A percentile compares a stretch with the other conserved stretches of the same genome.
Conservation (phyloP, 1,284 basidiomycete species). For the Farysia itapuensis region DNA sequence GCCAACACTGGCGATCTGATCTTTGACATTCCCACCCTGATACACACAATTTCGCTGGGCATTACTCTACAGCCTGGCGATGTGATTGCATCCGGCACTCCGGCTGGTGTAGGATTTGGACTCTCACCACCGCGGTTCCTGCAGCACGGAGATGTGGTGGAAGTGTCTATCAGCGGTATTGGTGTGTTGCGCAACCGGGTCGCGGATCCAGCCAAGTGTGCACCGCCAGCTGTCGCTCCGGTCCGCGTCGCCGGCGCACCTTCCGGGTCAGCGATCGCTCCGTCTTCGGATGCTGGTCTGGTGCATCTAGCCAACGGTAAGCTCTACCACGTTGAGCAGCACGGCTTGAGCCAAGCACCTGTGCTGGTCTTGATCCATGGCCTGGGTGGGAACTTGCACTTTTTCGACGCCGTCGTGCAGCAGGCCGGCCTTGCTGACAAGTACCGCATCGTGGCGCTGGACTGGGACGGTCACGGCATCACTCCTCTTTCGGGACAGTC, state of each 20-base stretch:
- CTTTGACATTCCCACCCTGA: conserved; percentile 3
- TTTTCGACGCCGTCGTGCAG: conserved; percentile 1
- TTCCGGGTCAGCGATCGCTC: neutral
- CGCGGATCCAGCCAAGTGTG: neutral
- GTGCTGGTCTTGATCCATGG: conserved; percentile 2
- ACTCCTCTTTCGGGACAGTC: neutral
- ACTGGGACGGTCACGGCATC: conserved; percentile 3
- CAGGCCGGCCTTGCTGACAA: neutral
- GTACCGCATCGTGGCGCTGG: conserved; percentile 1
- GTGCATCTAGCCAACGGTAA: conserved; percentile 1
- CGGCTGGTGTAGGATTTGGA: conserved; percentile 3
- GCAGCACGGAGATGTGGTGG: conserved; percentile 3
- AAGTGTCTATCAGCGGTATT: conserved; percentile 2
- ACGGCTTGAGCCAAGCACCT: neutral
- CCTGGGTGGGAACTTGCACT: conserved; percentile 1
- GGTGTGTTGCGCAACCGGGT: conserved; percentile 2
- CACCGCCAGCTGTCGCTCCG: conserved; percentile 1
- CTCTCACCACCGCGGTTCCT: conserved; percentile 1
- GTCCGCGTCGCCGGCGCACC: neutral
- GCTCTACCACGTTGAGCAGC: conserved; percentile 1
- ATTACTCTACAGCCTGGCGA: conserved; percentile 4
- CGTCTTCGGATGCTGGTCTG: neutral
- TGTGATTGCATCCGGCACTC: conserved; percentile 2
- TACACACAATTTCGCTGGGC: conserved; percentile 5
- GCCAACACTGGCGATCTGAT: conserved; percentile 4